Evolutionary conservation across 345 rosid genomes (phyloP), one percentile per base, ranked within the genome.

Genomic region (Corchorus capsularis): DNA sequence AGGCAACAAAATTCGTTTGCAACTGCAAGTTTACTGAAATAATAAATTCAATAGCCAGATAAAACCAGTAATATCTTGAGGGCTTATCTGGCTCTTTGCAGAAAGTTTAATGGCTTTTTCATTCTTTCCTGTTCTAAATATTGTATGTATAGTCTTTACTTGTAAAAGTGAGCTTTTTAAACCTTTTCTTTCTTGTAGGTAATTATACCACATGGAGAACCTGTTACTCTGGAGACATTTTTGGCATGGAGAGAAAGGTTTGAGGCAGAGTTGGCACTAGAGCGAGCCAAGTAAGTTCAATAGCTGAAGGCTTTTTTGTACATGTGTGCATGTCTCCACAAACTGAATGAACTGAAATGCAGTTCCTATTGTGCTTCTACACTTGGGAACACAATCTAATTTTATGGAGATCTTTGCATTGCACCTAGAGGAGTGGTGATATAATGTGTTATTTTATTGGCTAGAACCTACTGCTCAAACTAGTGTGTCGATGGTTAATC

Each of bases 241-340:
- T 71, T 91, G 78, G 97, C 89, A 3, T 93, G 99, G 99, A 91
- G 99, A 79, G 99, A 93, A 83, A 91, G 93, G 85, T 93, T 79
- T 79, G 98, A 96, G 80, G 99, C 98, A 77, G 99, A 94, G 87
- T 84, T 96, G 84, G 98, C 99, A 49, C 90, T 96, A 77, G 96
- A 93, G 82, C 88, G 92, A 80, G 99, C 99, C 83, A 96, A 96
- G 99, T 93, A 79, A 91, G 98, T 87, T 75, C 49, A 50, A 9
- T n/a, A 16, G 65, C 17, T n/a, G 37, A 46, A 61, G 49, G 16
- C 54, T 27, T 2, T 45, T 70, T 49, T 70, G 22, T 70, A 35
- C 60, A 34, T 53, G 17, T 52, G 14, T 69, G 43, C 47, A 10
- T 10, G 17, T 69, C 46, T 14, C 16, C 46, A 52, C 57, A 50